These are phyloP conservation scores for Colletotrichum cordylinicola DNA, from an alignment of 2,329 filamentous ascomycete genomes.

Conservation along the genomic window DNA sequence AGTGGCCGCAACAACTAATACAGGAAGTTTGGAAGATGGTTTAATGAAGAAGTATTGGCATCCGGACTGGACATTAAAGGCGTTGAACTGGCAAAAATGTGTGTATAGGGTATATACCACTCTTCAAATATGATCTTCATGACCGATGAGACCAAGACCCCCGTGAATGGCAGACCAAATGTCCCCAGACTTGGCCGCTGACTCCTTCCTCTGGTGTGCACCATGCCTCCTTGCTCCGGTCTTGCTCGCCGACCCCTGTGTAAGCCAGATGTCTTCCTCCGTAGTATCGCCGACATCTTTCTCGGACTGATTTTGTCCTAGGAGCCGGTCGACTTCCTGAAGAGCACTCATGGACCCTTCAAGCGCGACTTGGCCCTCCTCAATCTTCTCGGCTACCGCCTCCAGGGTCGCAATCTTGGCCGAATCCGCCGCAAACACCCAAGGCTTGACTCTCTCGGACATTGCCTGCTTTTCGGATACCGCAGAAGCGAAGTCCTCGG, in stretches of 20 bases:
- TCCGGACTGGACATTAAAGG: conserved; percentile 6
- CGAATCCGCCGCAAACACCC: conserved; percentile 65
- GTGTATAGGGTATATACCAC: conserved; percentile 7
- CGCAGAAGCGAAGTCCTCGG: conserved; percentile 44
- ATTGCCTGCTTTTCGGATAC: conserved; percentile 43
- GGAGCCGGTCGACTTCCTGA: conserved; percentile 53
- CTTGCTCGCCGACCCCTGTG: conserved; percentile 29
- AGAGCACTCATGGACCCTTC: conserved; percentile 57
- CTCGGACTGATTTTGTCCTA: conserved; percentile 41
- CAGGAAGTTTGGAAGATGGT: not conserved
- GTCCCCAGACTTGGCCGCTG: conserved; percentile 36
- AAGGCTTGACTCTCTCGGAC: conserved; percentile 54
- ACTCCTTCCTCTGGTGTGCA: conserved; percentile 24
- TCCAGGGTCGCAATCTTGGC: conserved; percentile 66
- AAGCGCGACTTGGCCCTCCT: conserved; percentile 62
- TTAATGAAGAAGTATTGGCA: conserved; percentile 1
- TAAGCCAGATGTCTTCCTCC: conserved; percentile 44
- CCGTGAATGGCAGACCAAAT: conserved; percentile 60
- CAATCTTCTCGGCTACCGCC: conserved; percentile 63
- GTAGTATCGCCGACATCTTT: conserved; percentile 27
- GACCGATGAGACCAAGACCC: conserved; percentile 56
- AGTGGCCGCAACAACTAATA: conserved; percentile 41
- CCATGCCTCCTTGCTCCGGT: conserved; percentile 30
- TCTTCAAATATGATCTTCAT: conserved; percentile 30
- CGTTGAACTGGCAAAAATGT: conserved; percentile 4